Evolutionary conservation across 306 rosid genomes (phyloP), one percentile per base, ranked within the genome.

Genomic region (Luffa acutangula): DNA sequence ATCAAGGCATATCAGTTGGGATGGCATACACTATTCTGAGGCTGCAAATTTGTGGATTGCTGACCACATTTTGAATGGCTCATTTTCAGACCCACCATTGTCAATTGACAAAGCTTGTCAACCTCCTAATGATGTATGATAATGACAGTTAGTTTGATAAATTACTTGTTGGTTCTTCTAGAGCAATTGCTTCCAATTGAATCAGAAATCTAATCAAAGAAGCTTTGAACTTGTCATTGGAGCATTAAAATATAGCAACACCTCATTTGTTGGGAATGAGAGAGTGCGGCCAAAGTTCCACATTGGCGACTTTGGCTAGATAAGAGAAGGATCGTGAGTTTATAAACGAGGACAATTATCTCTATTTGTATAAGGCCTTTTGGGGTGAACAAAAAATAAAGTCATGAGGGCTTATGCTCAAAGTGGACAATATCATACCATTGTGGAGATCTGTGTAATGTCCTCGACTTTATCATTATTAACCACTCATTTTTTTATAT

Each of bases 21-120:
- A 94, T 58, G 97, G 97, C 81, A 89, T 88, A 81, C 98, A 94
- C 78, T 92, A 92, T 84, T 81, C 97, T 78, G 89, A 91, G 86
- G 91, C 94, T 52, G 97, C 97, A 64, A 94, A 94, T 33, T 69
- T 56, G 12, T 85, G 87, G 92, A 46, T 92, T 60, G 85, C 97
- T 46, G 69, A 81, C 31, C 88, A 52, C 42, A 87, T 91, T 82
- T 85, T 91, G 78, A 62, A 83, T 74, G 94, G 91, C 15, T 82
- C 88, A 37, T 82, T 86, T 18, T 94, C 96, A 77, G 86, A 91
- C 4, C 93, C 98, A 36, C 89, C 93, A n/a, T 74, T 92, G 83
- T 75, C 97, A 52, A 69, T 89, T 71, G 78, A 76, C 45, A 81
- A 91, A 43, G 90, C 97, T 78, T 94, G 97, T 85, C 76, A 64